Evolutionary conservation across 129 eudicot genomes (phyloP).

Genomic region (Erigeron canadensis): DNA sequence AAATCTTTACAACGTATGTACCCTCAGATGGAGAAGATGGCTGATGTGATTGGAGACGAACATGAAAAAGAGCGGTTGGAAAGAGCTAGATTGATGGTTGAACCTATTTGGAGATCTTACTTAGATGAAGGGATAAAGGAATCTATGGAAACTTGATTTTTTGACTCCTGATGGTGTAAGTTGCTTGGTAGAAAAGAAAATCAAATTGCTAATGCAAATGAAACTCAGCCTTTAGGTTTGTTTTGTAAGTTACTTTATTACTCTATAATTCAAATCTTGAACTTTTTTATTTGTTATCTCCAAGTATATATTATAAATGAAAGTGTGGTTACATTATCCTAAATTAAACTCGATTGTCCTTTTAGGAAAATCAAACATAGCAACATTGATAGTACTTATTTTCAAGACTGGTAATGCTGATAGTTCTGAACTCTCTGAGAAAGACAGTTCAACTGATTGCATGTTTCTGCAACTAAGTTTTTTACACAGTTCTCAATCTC

Average conservation of each 20-base stretch:
- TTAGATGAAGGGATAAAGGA: conserved; percentile 31
- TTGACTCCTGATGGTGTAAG: conserved; percentile 21
- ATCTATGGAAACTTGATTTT: conserved; percentile 47
- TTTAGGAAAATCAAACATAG: neutral
- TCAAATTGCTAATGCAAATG: neutral
- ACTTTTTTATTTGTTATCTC: neutral
- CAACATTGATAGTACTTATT: neutral
- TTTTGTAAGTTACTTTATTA: neutral
- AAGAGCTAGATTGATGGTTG: conserved; percentile 60
- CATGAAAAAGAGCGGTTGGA: conserved; percentile 42
- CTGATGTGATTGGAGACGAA: conserved; percentile 32
- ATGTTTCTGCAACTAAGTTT: too few species aligned
- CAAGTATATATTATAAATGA: too few species aligned
- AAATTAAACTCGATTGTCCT: neutral
- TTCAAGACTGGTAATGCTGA: too few species aligned
- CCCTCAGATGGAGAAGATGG: conserved; percentile 46
- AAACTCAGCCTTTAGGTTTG: neutral
- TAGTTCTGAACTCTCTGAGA: too few species aligned
- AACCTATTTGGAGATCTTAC: conserved; percentile 62
- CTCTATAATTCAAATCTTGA: neutral
- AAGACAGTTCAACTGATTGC: too few species aligned
- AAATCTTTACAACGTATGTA: conserved; percentile 44
- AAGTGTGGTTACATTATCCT: neutral
- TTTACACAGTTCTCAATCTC: too few species aligned
- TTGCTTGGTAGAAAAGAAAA: neutral